Base-by-base conservation (phyloP, 2,329 filamentous ascomycete species). In the Cytospora schulzeri region DNA sequence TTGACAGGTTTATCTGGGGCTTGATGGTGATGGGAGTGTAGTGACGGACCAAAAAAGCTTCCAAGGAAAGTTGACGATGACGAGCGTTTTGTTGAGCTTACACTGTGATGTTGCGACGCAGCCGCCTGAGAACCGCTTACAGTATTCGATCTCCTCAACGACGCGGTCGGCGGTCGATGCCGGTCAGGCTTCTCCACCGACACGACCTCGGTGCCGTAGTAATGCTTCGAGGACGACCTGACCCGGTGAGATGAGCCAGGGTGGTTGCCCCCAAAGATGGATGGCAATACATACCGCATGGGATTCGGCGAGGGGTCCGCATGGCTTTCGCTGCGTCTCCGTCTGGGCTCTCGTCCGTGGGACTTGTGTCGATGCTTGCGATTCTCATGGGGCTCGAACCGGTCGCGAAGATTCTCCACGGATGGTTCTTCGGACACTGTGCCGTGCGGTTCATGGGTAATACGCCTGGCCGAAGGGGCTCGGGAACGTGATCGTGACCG, bases 61-160 rank as follows among this genome's bases (percentile, higher is more conserved):
- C 73, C 74, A 62, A 77, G 70, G 63, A 76, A 71, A 45, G 68
- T 61, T 26, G 74, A 75, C 22, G 77, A 76, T 26, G 74, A 75
- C 22, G 77, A 76, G 31, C 71, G 74, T 66, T 68, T 76, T 53
- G 74, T 72, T 22, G 77, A 77, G 65, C 71, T 72, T 57, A 76
- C 63, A 70, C 76, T 79, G 28, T 75, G 61, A 63, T 62, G 57
- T 64, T 64, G 74, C 59, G 75, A 72, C 17, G 76, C 73, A 12
- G 75, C 71, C 51, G 73, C 67, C 66, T 76, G 73, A 17, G 77
- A 76, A 31, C 70, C 70, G 60, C 72, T 70, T 48, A 74, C 73
- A 29, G 76, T 76, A 57, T 76, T 73, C 17, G 76, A 72, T 64
- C 74, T 71, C 63, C 68, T 69, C 57, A 70, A 68, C 4, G 73